Evolutionary conservation across 2,329 filamentous ascomycete genomes (phyloP).

Genomic region (Penicillium sp.): DNA sequence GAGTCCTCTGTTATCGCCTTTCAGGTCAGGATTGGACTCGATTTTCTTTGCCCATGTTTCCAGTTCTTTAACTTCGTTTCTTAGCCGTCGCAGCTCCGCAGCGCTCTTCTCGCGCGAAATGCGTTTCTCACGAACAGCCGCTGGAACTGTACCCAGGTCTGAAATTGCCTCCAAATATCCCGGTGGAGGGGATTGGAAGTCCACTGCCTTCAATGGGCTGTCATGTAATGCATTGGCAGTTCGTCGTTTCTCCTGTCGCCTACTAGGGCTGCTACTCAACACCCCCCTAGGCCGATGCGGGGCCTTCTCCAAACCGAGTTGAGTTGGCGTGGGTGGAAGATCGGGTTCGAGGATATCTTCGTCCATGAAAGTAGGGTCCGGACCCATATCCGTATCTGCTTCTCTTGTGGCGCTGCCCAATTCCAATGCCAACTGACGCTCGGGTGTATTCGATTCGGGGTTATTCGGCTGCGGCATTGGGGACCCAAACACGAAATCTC

Average conservation of each 20-base stretch:
- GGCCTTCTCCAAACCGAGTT: constrained; percentile 39
- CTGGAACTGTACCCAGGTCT: constrained; percentile 15
- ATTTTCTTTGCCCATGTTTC: constrained; percentile 59
- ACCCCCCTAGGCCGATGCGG: constrained; percentile 32
- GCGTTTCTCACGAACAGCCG: constrained; percentile 47
- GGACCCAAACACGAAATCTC: constrained; percentile 31
- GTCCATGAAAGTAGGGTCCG: constrained; percentile 22
- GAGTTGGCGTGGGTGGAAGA: constrained; percentile 53
- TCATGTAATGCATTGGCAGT: constrained; percentile 22
- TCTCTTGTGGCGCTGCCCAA: constrained; percentile 32
- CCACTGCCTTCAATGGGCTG: constrained; percentile 32
- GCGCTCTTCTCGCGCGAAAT: constrained; percentile 54
- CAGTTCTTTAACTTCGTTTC: constrained; percentile 58
- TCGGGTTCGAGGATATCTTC: constrained; percentile 57
- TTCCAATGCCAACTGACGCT: constrained; percentile 34
- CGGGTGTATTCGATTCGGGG: constrained; percentile 25
- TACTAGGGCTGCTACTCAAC: constrained; percentile 40
- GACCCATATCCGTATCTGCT: constrained; percentile 15
- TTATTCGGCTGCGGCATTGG: constrained; percentile 17
- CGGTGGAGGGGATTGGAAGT: constrained; percentile 14
- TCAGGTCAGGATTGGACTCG: constrained; percentile 30
- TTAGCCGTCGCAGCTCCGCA: constrained; percentile 56
- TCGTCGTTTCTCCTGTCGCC: constrained; percentile 28
- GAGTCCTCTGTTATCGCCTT: constrained; percentile 37
- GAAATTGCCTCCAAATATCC: constrained; percentile 15